phyloP scores from a whole-genome alignment of 2,329 filamentous ascomycete species.

The Byssochlamys sp. region DNA sequence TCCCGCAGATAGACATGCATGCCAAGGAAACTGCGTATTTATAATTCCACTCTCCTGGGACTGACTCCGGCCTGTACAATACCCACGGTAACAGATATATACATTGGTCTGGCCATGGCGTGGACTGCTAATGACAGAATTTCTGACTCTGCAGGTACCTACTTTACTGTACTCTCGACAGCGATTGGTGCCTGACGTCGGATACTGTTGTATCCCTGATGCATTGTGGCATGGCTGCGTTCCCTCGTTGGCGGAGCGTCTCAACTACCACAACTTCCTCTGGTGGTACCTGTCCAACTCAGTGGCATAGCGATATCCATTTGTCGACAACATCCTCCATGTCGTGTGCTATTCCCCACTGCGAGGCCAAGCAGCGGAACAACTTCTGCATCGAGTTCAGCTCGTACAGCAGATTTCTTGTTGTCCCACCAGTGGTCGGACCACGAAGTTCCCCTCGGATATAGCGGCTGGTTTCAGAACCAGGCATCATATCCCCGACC shows the following conservation, averaged over 20 bases:
- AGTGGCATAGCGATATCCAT: conserved; percentile 38
- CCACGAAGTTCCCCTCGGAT: conserved; percentile 21
- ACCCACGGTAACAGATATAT: too few relatives aligned
- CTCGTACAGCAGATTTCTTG: conserved; percentile 38
- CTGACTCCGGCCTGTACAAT: too few relatives aligned
- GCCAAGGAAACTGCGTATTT: too few relatives aligned
- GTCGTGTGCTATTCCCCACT: conserved; percentile 39
- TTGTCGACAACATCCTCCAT: conserved; percentile 37
- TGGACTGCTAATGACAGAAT: too few relatives aligned
- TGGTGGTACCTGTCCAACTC: background rate
- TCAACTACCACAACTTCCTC: background rate
- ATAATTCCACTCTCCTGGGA: too few relatives aligned
- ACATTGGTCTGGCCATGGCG: too few relatives aligned
- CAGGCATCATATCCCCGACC: background rate
- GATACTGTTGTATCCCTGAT: too few relatives aligned
- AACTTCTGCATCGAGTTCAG: conserved; percentile 40
- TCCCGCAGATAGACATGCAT: too few relatives aligned
- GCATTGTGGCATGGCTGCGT: too few relatives aligned
- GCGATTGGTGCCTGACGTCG: too few relatives aligned
- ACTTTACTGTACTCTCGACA: too few relatives aligned
- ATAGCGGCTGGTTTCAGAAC: conserved; percentile 31
- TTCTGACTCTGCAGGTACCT: too few relatives aligned
- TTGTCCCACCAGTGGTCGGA: conserved; percentile 14
- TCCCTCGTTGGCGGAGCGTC: background rate
- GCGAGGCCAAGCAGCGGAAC: conserved; percentile 35